These are phyloP conservation scores for Rubus parviflorus DNA, from an alignment of 306 rosid genomes.

Conservation along the genomic window DNA sequence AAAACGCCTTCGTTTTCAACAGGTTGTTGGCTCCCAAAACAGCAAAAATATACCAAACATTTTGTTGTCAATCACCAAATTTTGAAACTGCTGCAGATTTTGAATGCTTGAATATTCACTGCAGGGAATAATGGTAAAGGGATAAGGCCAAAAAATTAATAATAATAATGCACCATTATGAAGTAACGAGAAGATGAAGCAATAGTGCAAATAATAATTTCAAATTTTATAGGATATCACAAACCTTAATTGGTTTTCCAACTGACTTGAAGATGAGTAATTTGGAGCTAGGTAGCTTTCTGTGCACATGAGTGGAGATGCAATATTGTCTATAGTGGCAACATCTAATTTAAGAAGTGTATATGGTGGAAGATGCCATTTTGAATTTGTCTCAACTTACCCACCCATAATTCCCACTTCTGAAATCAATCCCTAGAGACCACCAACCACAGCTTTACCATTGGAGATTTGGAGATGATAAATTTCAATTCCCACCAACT, in stretches of 20 bases:
- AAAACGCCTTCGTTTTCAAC: constrained; percentile 1
- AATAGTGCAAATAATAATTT: not conserved
- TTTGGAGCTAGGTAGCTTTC: not conserved
- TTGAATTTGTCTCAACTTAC: not conserved
- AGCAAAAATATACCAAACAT: not conserved
- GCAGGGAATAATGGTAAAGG: not conserved
- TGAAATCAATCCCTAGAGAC: constrained; percentile 17
- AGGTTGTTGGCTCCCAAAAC: not conserved
- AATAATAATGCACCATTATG: not conserved
- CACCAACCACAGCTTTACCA: constrained; percentile 10
- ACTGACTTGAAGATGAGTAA: not conserved
- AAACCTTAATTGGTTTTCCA: not conserved
- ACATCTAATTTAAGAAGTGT: not conserved
- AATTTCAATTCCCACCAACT: not conserved
- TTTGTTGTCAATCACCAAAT: not conserved
- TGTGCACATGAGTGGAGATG: constrained; percentile 1
- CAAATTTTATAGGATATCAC: not conserved
- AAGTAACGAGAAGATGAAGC: not conserved
- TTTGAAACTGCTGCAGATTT: constrained; percentile 3
- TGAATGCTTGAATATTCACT: constrained; percentile 1
- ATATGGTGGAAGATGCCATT: constrained; percentile 1
- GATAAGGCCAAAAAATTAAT: not conserved
- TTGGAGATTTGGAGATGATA: not conserved
- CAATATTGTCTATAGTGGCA: constrained; percentile 3
- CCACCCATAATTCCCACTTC: constrained; percentile 9